phyloP scores from a whole-genome alignment of 495 filamentous ascomycete species.

The Talaromyces adpressus region DNA sequence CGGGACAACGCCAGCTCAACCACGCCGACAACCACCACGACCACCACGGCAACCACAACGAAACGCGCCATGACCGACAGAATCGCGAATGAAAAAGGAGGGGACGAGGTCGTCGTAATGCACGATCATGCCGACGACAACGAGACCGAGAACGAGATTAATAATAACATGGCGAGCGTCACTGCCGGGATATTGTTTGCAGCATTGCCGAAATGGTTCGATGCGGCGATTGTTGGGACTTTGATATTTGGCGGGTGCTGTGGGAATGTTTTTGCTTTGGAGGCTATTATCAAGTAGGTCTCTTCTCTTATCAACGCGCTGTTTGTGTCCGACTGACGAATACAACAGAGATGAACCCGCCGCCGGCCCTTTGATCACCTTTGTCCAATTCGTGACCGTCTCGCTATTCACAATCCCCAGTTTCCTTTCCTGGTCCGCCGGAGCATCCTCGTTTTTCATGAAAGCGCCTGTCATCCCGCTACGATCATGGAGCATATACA shows the following conservation, averaged over 20 bases:
- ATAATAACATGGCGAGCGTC: constrained; percentile 39
- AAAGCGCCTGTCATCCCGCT: constrained; percentile 76
- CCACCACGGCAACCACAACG: background rate
- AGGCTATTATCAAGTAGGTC: constrained; percentile 88
- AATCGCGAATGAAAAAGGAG: constrained; percentile 1
- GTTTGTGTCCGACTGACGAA: too few relatives aligned
- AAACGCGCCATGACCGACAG: background rate
- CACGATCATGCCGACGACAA: background rate
- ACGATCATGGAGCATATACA: constrained; percentile 77
- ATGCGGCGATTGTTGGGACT: constrained; percentile 62
- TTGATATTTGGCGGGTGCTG: constrained; percentile 97
- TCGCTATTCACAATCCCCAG: constrained; percentile 58
- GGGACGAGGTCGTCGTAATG: background rate
- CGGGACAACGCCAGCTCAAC: background rate
- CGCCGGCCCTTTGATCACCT: constrained; percentile 77
- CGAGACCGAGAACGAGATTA: constrained; percentile 27
- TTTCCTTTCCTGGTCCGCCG: constrained; percentile 64
- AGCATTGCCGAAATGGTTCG: constrained; percentile 61
- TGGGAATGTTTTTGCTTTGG: constrained; percentile 93
- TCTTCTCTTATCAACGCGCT: constrained; percentile 44
- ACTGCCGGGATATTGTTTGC: constrained; percentile 40
- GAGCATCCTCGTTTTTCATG: constrained; percentile 56
- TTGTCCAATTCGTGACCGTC: constrained; percentile 87
- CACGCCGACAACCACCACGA: background rate
- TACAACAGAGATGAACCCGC: constrained; percentile 27